phyloP scores from a whole-genome alignment of 1,284 basidiomycete species.

The Austroboletus novae-zelandiae region DNA sequence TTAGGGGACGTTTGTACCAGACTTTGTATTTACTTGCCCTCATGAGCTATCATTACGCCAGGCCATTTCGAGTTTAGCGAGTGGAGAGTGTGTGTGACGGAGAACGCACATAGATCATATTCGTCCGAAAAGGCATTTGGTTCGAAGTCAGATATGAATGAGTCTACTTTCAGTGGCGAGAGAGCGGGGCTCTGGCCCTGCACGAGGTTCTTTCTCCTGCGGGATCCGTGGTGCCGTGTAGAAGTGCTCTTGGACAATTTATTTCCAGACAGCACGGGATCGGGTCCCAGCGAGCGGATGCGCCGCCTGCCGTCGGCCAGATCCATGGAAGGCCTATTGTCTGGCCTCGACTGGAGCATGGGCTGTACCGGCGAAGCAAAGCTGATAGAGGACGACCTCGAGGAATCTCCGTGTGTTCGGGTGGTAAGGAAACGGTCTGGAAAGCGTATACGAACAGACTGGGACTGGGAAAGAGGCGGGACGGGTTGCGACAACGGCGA shows the following conservation, averaged over 20 bases:
- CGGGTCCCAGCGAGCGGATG: constrained; percentile 19
- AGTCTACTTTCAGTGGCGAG: constrained; percentile 22
- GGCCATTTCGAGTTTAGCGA: constrained; percentile 15
- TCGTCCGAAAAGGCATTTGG: constrained; percentile 58
- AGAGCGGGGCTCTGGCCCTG: constrained; percentile 12
- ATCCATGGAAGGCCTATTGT: constrained; percentile 8
- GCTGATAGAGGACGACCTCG: constrained; percentile 32
- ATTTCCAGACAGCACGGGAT: constrained; percentile 16
- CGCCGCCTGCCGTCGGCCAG: constrained; percentile 18
- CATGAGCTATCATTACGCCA: constrained; percentile 47
- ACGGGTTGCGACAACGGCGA: constrained; percentile 8
- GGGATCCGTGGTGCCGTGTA: constrained; percentile 15
- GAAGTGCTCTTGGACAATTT: constrained; percentile 16
- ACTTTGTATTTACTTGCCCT: constrained; percentile 47
- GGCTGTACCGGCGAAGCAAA: constrained; percentile 16
- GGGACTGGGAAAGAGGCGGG: constrained; percentile 7
- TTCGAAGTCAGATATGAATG: constrained; percentile 33
- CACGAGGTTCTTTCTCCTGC: constrained; percentile 17
- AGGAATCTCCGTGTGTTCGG: constrained; percentile 25
- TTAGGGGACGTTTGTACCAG: constrained; percentile 8
- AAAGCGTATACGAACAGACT: constrained; percentile 28
- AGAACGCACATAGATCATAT: constrained; percentile 65
- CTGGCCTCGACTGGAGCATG: constrained; percentile 14
- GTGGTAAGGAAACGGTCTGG: constrained; percentile 28
- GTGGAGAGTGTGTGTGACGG: constrained; percentile 6